Conservation (phyloP, 768 basidiomycete genomes). For the Gelatoporia subvermispora region DNA sequence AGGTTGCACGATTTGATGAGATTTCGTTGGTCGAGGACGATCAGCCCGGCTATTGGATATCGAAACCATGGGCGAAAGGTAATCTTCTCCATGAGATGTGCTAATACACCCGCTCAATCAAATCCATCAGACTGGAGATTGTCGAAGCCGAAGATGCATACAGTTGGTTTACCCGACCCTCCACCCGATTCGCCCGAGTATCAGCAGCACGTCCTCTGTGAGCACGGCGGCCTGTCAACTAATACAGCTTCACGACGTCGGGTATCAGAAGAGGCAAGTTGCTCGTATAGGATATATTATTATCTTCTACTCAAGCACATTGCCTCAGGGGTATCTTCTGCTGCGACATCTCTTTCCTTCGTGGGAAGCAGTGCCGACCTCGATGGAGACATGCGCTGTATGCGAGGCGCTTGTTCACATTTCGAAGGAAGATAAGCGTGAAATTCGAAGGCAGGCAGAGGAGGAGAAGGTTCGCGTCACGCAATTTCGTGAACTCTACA, state of each 20-base stretch:
- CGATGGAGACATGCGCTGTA: conserved; percentile 51
- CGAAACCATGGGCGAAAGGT: conserved; percentile 79
- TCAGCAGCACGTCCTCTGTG: conserved; percentile 59
- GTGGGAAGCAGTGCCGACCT: conserved; percentile 54
- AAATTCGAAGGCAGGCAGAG: conserved; percentile 61
- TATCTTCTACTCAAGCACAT: conserved; percentile 8
- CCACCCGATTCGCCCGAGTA: conserved; percentile 59
- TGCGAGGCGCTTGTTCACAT: conserved; percentile 55
- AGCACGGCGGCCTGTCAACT: conserved; percentile 59
- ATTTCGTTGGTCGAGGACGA: conserved; percentile 40
- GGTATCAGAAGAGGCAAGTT: conserved; percentile 56
- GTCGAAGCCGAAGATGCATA: conserved; percentile 74
- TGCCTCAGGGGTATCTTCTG: conserved; percentile 47
- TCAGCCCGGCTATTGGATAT: conserved; percentile 60
- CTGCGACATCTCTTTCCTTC: conserved; percentile 56
- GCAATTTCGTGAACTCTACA: neutral
- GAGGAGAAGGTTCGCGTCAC: conserved; percentile 61
- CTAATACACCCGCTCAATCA: conserved; percentile 3
- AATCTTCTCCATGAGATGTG: conserved; percentile 2
- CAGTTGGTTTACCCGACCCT: conserved; percentile 51
- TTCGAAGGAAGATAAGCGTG: conserved; percentile 58
- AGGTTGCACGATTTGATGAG: conserved; percentile 56
- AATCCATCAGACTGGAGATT: conserved; percentile 64
- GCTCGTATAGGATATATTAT: too few species aligned
- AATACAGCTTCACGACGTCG: conserved; percentile 51